Evolutionary conservation across 768 basidiomycete species (phyloP).

Genomic region (Auriculariales sp.): DNA sequence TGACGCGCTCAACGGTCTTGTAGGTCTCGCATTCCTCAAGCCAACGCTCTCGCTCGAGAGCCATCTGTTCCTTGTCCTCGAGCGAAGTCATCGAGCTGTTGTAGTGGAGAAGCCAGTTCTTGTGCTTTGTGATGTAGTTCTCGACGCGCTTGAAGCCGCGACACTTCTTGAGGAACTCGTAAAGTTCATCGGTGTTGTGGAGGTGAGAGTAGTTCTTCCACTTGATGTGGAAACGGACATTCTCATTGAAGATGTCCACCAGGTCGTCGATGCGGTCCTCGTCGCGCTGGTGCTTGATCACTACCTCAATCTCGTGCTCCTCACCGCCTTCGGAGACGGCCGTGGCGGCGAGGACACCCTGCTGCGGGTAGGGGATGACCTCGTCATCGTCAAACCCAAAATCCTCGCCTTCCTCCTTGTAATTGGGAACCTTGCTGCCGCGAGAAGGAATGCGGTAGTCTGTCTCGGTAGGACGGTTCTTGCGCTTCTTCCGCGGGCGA

Average conservation of each 20-base stretch:
- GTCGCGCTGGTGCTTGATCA: conserved; percentile 76
- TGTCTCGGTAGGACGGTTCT: conserved; percentile 37
- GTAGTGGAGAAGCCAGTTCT: conserved; percentile 52
- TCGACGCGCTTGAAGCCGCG: conserved; percentile 94
- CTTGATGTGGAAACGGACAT: conserved; percentile 95
- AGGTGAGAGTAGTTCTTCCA: conserved; percentile 98
- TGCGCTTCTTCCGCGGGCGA: conserved; percentile 68
- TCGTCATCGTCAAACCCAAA: conserved; percentile 70
- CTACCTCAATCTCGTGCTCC: conserved; percentile 82
- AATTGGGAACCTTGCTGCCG: conserved; percentile 71
- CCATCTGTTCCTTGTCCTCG: conserved; percentile 81
- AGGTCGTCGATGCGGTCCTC: conserved; percentile 63
- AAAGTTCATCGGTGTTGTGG: conserved; percentile 98
- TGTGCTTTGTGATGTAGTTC: conserved; percentile 94
- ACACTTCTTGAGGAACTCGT: conserved; percentile 90
- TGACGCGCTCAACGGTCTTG: conserved; percentile 84
- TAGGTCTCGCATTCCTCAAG: conserved; percentile 84
- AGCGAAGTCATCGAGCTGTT: conserved; percentile 50
- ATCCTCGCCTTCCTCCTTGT: conserved; percentile 52
- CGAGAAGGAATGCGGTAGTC: conserved; percentile 65
- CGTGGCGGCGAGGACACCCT: conserved; percentile 23
- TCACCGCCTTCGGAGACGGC: conserved; percentile 31
- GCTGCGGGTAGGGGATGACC: conserved; percentile 37
- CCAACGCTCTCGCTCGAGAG: conserved; percentile 81
- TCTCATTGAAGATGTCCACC: conserved; percentile 75